Evolutionary conservation across 1,139 yeast species (phyloP), one percentile per base, ranked within the genome.

Genomic region (Nakaseomyces uthaithaninus): DNA sequence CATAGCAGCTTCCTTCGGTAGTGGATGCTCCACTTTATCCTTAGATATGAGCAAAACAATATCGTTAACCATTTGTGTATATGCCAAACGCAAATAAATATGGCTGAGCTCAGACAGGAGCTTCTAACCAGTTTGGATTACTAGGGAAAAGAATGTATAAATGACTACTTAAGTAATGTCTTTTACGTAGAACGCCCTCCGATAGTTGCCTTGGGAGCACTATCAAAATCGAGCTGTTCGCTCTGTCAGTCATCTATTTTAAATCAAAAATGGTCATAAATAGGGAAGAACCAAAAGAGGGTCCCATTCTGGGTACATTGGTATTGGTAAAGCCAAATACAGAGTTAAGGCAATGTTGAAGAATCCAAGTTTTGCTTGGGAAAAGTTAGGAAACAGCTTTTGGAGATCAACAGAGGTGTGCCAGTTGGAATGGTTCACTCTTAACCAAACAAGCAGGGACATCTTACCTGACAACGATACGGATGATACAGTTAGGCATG

Each of bases 1-100:
- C 63, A 71, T 66, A 0, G 96, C 97, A 1, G 89, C 93, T 27
- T 85, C 89, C 46, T 78, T 74, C 22, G 77, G 63, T 3, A 91
- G 67, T 9, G 78, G 68, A 54, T 75, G 84, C 47, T 71, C 73
- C 55, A 73, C 77, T 16, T 80, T 77, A 55, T 89, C 96, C 3
- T 80, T 71, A 0, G 96, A 84, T 1, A 84, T 74, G 30, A 91
- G 66, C 3, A 81, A 81, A 4, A 87, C 78, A 53, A 67, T 28
- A 17, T 17, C 12, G 4, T 28, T 15, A 8, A 14, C 11, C 33
- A 28, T 28, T n/a, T n/a, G n/a, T n/a, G n/a, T n/a, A n/a, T n/a
- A n/a, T n/a, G n/a, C n/a, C n/a, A n/a, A 30, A 17, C 16, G 12
- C 34, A 30, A 4, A 30, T 5, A 6, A 17, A n/a, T 17, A 11